Conservation (phyloP, 2,329 filamentous ascomycete species). For the Fusarium sp. region DNA sequence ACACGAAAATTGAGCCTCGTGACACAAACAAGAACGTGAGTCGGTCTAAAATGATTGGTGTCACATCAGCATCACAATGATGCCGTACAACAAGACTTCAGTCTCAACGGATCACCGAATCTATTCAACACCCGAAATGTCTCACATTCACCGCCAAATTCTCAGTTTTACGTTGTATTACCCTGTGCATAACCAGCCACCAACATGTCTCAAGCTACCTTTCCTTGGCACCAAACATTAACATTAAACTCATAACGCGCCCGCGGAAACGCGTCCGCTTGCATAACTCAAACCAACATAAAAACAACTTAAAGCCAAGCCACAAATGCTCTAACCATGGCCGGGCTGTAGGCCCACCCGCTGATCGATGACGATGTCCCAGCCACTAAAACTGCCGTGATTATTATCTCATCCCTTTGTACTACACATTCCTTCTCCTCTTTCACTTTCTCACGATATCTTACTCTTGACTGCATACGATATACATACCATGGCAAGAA, state of each 20-base stretch:
- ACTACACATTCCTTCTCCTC: not conserved
- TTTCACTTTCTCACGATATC: not conserved
- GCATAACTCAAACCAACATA: not conserved
- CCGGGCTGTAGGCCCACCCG: not conserved
- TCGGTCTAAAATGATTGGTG: not conserved
- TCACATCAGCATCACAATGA: not conserved
- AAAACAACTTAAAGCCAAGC: not conserved
- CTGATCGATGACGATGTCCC: constrained; percentile 15
- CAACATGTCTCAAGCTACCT: constrained; percentile 5
- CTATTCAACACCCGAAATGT: not conserved
- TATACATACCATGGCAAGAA: constrained; percentile 5
- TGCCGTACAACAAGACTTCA: not conserved
- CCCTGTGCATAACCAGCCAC: not conserved
- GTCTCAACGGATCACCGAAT: not conserved
- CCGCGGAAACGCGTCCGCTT: not conserved
- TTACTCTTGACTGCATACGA: not conserved
- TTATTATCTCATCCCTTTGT: constrained; percentile 5
- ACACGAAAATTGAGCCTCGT: not conserved
- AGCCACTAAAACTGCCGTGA: constrained; percentile 7
- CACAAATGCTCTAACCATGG: not conserved
- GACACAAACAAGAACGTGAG: too few relatives aligned
- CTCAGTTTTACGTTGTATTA: not conserved
- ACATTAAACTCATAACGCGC: not conserved
- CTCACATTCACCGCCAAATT: not conserved
- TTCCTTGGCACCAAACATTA: not conserved